Evolutionary conservation across 345 rosid genomes (phyloP), one percentile per base, ranked within the genome.

Genomic region (Limnanthes douglasii): DNA sequence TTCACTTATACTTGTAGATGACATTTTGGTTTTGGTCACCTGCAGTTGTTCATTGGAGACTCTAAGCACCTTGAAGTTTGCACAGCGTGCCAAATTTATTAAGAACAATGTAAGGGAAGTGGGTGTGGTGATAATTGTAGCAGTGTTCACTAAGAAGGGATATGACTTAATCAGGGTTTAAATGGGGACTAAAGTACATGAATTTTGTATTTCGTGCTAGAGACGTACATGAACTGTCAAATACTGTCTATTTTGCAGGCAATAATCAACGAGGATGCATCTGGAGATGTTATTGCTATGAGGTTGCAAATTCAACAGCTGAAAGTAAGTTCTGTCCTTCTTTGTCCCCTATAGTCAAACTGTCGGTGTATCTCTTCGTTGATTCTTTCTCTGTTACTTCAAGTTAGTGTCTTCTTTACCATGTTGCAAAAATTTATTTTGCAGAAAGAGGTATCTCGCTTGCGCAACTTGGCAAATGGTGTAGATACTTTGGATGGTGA

Each of bases 1-100:
- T 9, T 26, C 6, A 8, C 30, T 6, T 26, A 23, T 38, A 36
- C 11, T 19, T 14, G 25, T 59, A 17, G 21, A 51, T 60, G 40
- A 41, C 45, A 56, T 34, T 37, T 8, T 37, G 19, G 17, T 35
- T 18, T 15, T 50, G 19, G 18, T 34, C 13, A 12, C 35, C 33
- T 64, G 73, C 75, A 90, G 98, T 48, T 84, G 82, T 58, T 84
- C 93, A 6, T 11, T 80, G 69, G 98, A 90, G 79, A 90, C 98
- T 15, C 34, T 84, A 41, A 80, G 96, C 69, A 90, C 98, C 41
- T 64, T 90, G 67, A 90, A 90, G 80, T 90, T 90, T 61, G 98
- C 96, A 16, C 96, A 90, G 63, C 86, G 98, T 41, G 98, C 98
- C 37, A 90, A 90, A 50, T 80, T 80, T 59, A 84, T 90, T 11